Evolutionary conservation across 768 basidiomycete species (phyloP), one percentile per base, ranked within the genome.

Genomic region (Sporobolomyces phaffii): DNA sequence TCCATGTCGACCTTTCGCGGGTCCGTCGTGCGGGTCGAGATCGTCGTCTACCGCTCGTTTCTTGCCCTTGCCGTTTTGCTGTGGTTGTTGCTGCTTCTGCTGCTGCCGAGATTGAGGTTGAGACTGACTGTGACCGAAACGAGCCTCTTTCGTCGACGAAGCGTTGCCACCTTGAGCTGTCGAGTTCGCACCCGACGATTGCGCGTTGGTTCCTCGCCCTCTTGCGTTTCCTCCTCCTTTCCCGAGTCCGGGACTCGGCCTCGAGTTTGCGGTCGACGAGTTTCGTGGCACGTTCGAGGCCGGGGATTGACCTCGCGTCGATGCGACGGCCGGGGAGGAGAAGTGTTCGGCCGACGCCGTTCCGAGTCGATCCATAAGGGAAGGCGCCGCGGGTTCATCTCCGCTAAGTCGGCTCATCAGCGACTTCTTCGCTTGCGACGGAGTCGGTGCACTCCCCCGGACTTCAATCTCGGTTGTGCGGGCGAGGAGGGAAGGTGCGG

Each of bases 401-500:
- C 22, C 29, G 33, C 18, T 20, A 4, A 57, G 10, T 45, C 56
- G 41, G 34, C 33, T 31, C 29, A 45, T 33, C 22, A 58, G 38
- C 1, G 56, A 45, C 2, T 29, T 29, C 41, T 33, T 45, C 31
- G 43, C 43, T 31, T 58, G 56, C 13, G 56, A 31, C 10, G 41
- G 38, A 13, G 40, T 43, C 10, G 56, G 43, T 9, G 56, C 56
- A 26, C 56, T 58, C 31, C 56, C 56, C 5, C 28, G 41, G 2
- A 58, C 43, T 58, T 58, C 56, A 43, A 58, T 3, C 29, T 58
- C 56, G 43, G 56, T 58, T 5, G 56, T 58, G 26, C 56, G 41
- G 1, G 56, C 56, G 41, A 58, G 56, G 31, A 58, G 43, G 11
- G 56, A 58, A 31, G 54, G 54, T 10, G 50, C 15, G 31, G 40